Base-by-base conservation (phyloP, 148 eudicot species). In the Diospyros kaki region DNA sequence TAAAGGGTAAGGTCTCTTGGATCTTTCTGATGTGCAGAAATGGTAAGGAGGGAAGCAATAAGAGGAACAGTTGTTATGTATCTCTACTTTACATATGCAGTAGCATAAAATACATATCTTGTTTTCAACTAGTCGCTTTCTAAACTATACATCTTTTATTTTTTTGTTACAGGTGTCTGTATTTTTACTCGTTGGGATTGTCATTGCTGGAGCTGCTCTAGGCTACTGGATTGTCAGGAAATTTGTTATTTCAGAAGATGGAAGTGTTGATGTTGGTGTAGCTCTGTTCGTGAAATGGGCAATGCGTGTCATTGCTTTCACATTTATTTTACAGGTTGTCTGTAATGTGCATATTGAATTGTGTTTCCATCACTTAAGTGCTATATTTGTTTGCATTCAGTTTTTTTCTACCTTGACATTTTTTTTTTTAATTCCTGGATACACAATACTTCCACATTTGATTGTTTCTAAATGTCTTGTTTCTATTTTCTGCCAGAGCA, bases 281-380 rank as follows among this genome's bases (percentile, higher is more conserved):
- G 98, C 97, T 78, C 87, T 82, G 72, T 89, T 91, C 77, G 90
- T 91, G 73, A 88, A 91, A 84, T 91, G 98, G 97, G 89, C 97
- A 60, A 84, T 90, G 84, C 90, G 92, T 14, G 78, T 89, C 55
- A 55, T 92, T 78, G 98, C 91, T 0, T 84, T 84, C 65, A 87
- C 96, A 66, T 92, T 85, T 75, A 85, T 89, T 63, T 81, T 90
- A 65, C 98, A 86, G 90, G 97, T 93, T 64, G 50, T 58, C 50
- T 78, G 17, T 74, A 44, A 53, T 14, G 2, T 38, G 39, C 52
- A 44, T 18, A 0, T 28, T 28, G 28, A 28, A 28, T 28, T 28
- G 28, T 28, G 28, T 28, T 28, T 28, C 28, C 28, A 28, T 28
- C 28, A 28, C 28, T 28, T 28, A 28, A 28, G 28, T 28, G 28